Percentiles rank a stretch among this genome's conserved stretches.
These are phyloP conservation scores for Diplotaxis tenuifolia DNA, from an alignment of 345 rosid species.

Conservation along the genomic window DNA sequence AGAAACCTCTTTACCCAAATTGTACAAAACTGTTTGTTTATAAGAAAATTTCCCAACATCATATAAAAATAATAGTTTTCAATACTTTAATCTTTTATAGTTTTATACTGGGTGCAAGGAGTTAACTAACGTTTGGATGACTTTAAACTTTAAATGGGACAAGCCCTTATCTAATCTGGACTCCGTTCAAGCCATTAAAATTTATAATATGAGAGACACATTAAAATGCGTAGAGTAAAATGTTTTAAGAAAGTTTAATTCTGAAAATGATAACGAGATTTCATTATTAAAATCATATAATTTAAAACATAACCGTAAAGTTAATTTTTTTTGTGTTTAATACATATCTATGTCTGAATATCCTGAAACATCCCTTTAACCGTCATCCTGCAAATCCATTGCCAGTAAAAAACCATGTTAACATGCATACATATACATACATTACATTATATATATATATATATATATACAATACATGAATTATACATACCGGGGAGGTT, in stretches of 20 bases:
- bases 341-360: not conserved
- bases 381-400: not conserved
- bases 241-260: not conserved
- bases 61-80: not conserved
- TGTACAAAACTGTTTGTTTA: not conserved
- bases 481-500: not conserved
- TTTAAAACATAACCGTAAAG: not conserved
- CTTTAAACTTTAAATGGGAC: not conserved
- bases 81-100: not conserved
- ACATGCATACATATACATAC: not conserved
- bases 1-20: not conserved
- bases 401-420: not conserved
- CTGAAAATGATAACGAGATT: not conserved
- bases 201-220: not conserved
- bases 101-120: not conserved
- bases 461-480: not conserved
- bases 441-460: not conserved
- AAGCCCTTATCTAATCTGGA: not conserved
- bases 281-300: not conserved
- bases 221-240: not conserved
- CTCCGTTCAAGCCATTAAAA: not conserved
- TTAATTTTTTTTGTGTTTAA: not conserved
- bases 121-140: not conserved
- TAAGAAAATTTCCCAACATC: not conserved
- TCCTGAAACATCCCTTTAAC: not conserved